Conservation (phyloP, 2,329 filamentous ascomycete genomes). For the Fusarium globosum region DNA sequence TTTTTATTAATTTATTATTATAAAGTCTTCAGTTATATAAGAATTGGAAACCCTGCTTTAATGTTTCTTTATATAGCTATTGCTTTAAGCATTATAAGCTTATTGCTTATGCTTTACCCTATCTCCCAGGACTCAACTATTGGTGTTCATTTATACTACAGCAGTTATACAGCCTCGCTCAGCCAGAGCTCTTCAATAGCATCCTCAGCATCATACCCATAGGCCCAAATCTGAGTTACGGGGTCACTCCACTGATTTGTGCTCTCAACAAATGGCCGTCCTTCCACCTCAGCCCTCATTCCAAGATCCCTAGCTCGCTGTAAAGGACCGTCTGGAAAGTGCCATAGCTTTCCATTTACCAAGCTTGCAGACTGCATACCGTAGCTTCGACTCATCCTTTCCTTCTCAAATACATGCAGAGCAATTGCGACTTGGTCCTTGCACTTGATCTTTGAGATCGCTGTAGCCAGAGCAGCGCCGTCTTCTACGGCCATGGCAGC, state of each 20-base stretch:
- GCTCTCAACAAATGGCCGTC: neutral
- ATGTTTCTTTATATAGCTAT: neutral
- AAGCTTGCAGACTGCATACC: constrained; percentile 12
- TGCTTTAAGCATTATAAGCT: neutral
- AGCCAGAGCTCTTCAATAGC: neutral
- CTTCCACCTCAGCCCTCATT: constrained; percentile 3
- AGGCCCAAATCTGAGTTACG: constrained; percentile 1
- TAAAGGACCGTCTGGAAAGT: neutral
- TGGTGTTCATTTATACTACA: rapidly evolving
- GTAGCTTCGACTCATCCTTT: constrained; percentile 12
- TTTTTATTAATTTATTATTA: too few relatives aligned
- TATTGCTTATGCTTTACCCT: rapidly evolving
- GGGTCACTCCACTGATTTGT: constrained; percentile 16
- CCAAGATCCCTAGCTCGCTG: constrained; percentile 2
- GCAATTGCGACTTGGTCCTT: neutral
- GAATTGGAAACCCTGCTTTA: too few relatives aligned
- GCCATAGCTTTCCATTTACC: constrained; percentile 2
- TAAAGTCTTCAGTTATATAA: too few relatives aligned
- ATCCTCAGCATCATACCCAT: constrained; percentile 3
- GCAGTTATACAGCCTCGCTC: rapidly evolving
- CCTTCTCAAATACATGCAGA: neutral
- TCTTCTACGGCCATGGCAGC: constrained; percentile 19
- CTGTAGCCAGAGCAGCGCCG: neutral
- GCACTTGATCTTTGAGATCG: neutral
- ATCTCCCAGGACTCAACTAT: too few relatives aligned